Conservation (phyloP, 345 rosid genomes). For the Lepidium aucheri region DNA sequence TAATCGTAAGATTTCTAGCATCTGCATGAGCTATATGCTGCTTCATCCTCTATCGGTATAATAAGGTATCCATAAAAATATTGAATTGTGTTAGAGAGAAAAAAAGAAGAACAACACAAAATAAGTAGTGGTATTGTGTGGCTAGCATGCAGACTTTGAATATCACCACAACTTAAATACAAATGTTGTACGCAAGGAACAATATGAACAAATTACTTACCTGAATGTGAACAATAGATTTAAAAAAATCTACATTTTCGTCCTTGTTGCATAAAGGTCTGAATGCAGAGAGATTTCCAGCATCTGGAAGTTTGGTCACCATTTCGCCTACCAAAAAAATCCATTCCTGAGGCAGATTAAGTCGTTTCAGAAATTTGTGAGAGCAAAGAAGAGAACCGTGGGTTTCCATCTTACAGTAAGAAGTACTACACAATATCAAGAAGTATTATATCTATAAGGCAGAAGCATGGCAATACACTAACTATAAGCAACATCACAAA, state of each 20-base stretch:
- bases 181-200: neutral
- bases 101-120: constrained; percentile 3
- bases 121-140: neutral
- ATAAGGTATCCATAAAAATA: neutral
- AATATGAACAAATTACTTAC: constrained; percentile 24
- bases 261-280: constrained; percentile 70
- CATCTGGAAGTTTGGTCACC: constrained; percentile 70
- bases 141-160: neutral
- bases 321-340: constrained; percentile 68
- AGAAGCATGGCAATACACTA: neutral
- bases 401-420: neutral
- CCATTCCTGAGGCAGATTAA: constrained; percentile 67
- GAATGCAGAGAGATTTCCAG: constrained; percentile 47
- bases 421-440: neutral
- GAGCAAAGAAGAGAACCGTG: neutral
- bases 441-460: neutral
- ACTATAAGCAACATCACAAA: too few relatives aligned
- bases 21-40: neutral
- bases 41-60: neutral
- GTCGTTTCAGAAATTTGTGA: too few relatives aligned
- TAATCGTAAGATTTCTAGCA: neutral
- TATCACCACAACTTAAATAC: neutral
- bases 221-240: constrained; percentile 59
- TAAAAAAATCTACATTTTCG: constrained; percentile 81
- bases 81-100: neutral